phyloP scores from a whole-genome alignment of 2,329 filamentous ascomycete species.

The Cylindrodendrum hubeiense region DNA sequence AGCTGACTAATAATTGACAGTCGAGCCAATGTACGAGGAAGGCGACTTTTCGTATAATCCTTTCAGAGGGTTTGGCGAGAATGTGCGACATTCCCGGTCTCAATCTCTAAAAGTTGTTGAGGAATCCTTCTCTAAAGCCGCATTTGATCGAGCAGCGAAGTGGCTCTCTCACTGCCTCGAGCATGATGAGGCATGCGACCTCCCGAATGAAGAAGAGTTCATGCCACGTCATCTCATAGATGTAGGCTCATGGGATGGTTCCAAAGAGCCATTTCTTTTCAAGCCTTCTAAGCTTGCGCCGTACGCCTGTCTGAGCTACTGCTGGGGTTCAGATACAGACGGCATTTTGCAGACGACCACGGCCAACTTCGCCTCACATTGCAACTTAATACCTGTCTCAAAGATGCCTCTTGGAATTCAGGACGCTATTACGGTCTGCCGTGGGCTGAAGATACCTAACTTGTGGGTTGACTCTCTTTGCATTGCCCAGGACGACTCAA shows the following conservation, averaged over 20 bases:
- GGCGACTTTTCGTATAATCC: no score
- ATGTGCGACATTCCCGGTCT: no score
- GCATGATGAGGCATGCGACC: no score
- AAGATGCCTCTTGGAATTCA: neutral
- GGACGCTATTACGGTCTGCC: neutral
- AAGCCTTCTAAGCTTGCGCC: neutral
- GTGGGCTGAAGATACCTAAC: neutral
- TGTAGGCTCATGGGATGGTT: neutral
- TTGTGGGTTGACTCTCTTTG: constrained; percentile 17
- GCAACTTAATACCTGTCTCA: neutral
- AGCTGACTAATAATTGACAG: no score
- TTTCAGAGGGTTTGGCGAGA: no score
- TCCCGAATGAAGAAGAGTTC: no score
- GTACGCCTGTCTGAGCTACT: constrained; percentile 13
- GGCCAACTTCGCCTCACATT: neutral
- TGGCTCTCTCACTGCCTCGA: no score
- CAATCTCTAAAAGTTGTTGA: no score
- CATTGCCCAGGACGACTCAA: constrained; percentile 6
- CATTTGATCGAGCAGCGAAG: no score
- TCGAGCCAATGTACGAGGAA: no score
- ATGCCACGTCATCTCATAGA: constrained; percentile 4
- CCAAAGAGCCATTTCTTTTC: neutral
- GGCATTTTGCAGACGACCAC: neutral
- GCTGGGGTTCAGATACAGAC: neutral
- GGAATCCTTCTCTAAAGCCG: no score